Evolutionary conservation across 768 basidiomycete genomes (phyloP), one percentile per base, ranked within the genome.

Genomic region (Hemileccinum impolitum): DNA sequence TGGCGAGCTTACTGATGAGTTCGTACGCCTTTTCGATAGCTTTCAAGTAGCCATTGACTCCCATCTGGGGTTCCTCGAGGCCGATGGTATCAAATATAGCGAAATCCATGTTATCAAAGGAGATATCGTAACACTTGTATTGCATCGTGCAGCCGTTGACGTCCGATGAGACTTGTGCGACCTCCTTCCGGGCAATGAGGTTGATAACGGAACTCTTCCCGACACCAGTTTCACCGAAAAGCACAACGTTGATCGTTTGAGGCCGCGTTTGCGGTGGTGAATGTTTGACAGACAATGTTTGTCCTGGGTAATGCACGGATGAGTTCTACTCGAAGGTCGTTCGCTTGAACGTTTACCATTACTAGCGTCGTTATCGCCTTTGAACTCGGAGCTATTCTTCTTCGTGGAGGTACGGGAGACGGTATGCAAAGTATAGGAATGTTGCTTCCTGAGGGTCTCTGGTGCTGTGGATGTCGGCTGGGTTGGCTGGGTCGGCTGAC

Each of bases 161-260:
- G 8, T 62, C 55, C 8, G 53, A 56, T 34, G 65, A 67, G 17
- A 66, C 65, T 21, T 44, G 23, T 23, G 65, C 65, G 14, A 67
- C 15, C 2, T 49, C 11, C 19, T 18, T 10, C 12, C 45, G 62
- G 10, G 65, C 64, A 45, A 69, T 65, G 18, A 67, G 62, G 30
- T 69, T 67, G 47, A 66, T 57, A 23, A 66, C 59, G 1, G 62
- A 58, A 38, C 65, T 65, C 43, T 69, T 67, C 6, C 65, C 67
- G n/a, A 64, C 51, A 17, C 75, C 72, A 1, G 69, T 62, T 50
- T 73, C 72, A 5, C 75, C 75, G 36, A 75, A 75, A 17, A 77
- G 48, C 3, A 76, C 56, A 35, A 75, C 57, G 31, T 75, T 76
- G 43, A 55, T 30, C 23, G 55, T 50, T 17, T 1, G 17, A n/a